Percentiles rank a stretch among this genome's conserved stretches.
phyloP scores from a whole-genome alignment of 176 grass and related monocot species.

The Musa troglodytarum region DNA sequence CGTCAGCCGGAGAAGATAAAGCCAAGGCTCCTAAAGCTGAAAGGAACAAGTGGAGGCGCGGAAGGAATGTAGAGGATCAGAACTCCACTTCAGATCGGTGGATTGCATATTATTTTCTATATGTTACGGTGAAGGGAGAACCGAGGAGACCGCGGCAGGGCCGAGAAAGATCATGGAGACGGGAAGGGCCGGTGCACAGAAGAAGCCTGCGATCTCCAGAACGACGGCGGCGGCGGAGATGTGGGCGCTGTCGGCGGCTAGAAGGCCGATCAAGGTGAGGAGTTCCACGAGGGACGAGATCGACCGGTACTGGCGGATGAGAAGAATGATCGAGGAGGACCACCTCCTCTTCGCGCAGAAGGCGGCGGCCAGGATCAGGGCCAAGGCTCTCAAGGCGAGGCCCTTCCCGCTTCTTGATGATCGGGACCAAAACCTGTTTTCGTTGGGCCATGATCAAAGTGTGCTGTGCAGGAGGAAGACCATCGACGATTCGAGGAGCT shows the following conservation, averaged over 20 bases:
- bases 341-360: conserved; percentile 24
- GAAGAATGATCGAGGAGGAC: conserved; percentile 23
- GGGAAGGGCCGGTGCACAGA: neutral
- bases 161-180: neutral
- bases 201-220: no score
- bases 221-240: no score
- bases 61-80: neutral
- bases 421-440: no score
- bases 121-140: no score
- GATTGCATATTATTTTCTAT: no score
- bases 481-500: conserved; percentile 21
- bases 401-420: neutral
- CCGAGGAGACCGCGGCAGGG: no score
- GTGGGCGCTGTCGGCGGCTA: neutral
- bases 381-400: conserved; percentile 19
- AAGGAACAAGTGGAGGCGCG: neutral
- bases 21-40: neutral
- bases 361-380: conserved; percentile 17
- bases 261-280: conserved; percentile 8
- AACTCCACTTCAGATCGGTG: neutral
- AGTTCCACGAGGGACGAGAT: conserved; percentile 24
- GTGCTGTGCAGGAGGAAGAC: conserved; percentile 22
- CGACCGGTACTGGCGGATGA: conserved; percentile 22
- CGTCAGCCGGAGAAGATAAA: neutral
- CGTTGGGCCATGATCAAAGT: no score